These are phyloP conservation scores for Hymenoscyphus infarciens DNA, from an alignment of 2,329 filamentous ascomycete species.

Conservation along the genomic window DNA sequence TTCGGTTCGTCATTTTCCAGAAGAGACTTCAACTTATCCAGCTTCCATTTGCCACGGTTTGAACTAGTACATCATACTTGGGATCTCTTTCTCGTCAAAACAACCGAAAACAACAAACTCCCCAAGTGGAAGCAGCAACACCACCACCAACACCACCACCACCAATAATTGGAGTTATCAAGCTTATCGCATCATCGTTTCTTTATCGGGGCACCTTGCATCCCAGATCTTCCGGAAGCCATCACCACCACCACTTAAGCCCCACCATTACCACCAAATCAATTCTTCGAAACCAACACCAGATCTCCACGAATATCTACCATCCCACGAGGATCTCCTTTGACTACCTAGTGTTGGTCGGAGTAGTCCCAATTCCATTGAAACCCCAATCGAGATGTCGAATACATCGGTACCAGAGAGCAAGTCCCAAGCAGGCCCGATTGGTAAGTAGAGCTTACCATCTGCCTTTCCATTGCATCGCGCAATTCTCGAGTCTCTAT, in stretches of 20 bases:
- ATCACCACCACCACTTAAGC: conserved; percentile 8
- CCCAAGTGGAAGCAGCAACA: no score
- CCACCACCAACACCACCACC: no score
- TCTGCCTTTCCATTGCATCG: background rate
- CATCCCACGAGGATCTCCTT: background rate
- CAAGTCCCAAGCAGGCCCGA: conserved; percentile 17
- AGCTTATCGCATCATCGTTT: conserved; percentile 6
- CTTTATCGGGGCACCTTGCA: conserved; percentile 10
- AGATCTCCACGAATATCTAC: background rate
- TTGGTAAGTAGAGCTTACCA: conserved; percentile 30
- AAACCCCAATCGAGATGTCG: conserved; percentile 19
- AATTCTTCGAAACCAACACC: background rate
- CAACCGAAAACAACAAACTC: background rate
- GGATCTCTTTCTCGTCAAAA: background rate
- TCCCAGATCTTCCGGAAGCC: background rate
- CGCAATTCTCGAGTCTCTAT: background rate
- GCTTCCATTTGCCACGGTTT: background rate
- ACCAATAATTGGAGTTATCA: no score
- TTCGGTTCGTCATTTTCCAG: background rate
- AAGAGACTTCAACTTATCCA: background rate
- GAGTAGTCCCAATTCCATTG: background rate
- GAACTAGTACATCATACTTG: background rate
- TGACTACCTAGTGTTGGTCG: background rate
- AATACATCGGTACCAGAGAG: conserved; percentile 18
- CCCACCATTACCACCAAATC: background rate